Percentiles rank a stretch among this genome's conserved stretches.
phyloP scores from a whole-genome alignment of 176 grass and related monocot genomes.

The Musa acuminata region DNA sequence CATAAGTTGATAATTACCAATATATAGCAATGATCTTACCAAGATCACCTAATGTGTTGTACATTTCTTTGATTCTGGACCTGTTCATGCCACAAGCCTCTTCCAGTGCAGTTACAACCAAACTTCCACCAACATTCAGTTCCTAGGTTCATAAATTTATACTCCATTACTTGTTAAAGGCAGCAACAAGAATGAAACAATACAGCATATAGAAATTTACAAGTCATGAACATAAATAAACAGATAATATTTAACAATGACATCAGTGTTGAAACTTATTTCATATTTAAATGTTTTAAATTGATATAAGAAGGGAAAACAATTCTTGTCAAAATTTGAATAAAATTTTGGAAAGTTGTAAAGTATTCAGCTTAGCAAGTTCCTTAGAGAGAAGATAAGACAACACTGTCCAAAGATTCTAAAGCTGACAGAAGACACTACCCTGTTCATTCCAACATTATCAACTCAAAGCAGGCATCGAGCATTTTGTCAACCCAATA shows the following conservation, averaged over 20 bases:
- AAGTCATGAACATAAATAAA: background rate
- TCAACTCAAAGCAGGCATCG: too few relatives aligned
- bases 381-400: too few relatives aligned
- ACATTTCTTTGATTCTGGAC: conserved; percentile 91
- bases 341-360: too few relatives aligned
- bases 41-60: conserved; percentile 78
- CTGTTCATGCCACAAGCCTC: conserved; percentile 66
- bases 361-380: too few relatives aligned
- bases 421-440: too few relatives aligned
- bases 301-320: too few relatives aligned
- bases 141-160: conserved; percentile 58
- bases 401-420: too few relatives aligned
- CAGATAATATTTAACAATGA: background rate
- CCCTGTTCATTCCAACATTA: too few relatives aligned
- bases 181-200: background rate
- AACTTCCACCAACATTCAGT: conserved; percentile 87
- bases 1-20: conserved; percentile 7
- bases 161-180: background rate
- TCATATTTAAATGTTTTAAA: too few relatives aligned
- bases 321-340: too few relatives aligned
- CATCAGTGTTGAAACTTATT: background rate
- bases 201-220: background rate
- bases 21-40: conserved; percentile 34
- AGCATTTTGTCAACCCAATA: too few relatives aligned
- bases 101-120: conserved; percentile 67